Evolutionary conservation across 2,329 filamentous ascomycete genomes (phyloP).

Genomic region (Colletotrichum falcatum): DNA sequence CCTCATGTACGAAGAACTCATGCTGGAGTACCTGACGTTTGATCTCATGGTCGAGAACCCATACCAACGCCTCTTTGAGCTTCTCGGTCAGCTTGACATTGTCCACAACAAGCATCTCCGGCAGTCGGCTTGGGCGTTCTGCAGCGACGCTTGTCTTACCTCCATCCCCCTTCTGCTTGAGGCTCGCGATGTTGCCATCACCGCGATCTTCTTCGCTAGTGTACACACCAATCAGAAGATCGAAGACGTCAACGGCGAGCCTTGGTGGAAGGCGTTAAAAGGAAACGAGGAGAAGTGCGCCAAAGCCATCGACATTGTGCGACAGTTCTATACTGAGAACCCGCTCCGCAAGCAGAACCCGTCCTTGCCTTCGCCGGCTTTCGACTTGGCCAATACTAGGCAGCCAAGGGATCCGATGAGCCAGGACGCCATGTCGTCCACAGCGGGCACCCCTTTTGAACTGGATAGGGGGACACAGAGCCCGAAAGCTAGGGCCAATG

Average conservation of each 20-base stretch:
- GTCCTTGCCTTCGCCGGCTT: constrained; percentile 65
- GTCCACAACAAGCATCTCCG: constrained; percentile 85
- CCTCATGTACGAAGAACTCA: constrained; percentile 88
- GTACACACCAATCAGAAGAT: constrained; percentile 80
- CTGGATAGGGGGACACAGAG: constrained; percentile 63
- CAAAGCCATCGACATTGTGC: constrained; percentile 81
- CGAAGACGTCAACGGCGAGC: constrained; percentile 78
- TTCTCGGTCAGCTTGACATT: constrained; percentile 78
- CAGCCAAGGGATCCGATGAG: constrained; percentile 59
- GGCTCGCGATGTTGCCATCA: constrained; percentile 84
- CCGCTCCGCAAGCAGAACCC: constrained; percentile 69
- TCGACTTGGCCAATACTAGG: constrained; percentile 67
- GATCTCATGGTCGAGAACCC: constrained; percentile 92
- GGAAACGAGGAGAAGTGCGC: constrained; percentile 78
- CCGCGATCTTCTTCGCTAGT: constrained; percentile 87
- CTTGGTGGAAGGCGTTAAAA: constrained; percentile 89
- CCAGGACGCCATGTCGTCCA: constrained; percentile 60
- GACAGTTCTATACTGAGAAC: constrained; percentile 74
- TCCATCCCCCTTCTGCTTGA: constrained; percentile 85
- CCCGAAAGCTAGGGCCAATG: constrained; percentile 56
- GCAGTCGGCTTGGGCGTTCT: constrained; percentile 91
- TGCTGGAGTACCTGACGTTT: constrained; percentile 93
- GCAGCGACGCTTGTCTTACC: constrained; percentile 90
- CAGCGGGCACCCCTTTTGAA: constrained; percentile 61
- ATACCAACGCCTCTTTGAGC: constrained; percentile 85